A percentile compares a stretch with the other conserved stretches of the same genome.
Evolutionary conservation across 768 basidiomycete genomes (phyloP).

Genomic region (Boletus rufocinnamomeus): DNA sequence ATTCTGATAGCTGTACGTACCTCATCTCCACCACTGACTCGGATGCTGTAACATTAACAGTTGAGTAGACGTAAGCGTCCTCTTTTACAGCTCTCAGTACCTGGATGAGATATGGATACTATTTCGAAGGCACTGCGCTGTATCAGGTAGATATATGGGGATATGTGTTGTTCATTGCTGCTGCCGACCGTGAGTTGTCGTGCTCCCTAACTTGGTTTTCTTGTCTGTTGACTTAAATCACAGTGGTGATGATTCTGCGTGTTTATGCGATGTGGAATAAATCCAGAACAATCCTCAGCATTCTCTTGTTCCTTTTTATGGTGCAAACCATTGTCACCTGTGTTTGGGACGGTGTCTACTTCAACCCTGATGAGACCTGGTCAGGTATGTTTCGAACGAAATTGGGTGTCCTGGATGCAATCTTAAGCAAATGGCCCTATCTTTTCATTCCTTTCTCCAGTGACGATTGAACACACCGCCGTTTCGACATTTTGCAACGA

Average conservation of each 20-base stretch:
- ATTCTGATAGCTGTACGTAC: conserved; percentile 5
- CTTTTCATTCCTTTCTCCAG: no score
- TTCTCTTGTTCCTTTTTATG: conserved; percentile 4
- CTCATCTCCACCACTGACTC: not conserved
- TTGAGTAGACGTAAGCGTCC: conserved; percentile 10
- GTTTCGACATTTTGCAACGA: no score
- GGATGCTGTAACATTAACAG: not conserved
- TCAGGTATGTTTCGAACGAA: conserved; percentile 2
- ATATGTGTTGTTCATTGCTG: not conserved
- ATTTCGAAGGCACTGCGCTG: not conserved
- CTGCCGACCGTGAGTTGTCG: conserved; percentile 11
- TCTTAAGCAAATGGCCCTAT: not conserved
- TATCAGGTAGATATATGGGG: not conserved
- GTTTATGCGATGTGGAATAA: conserved; percentile 1
- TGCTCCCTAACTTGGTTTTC: not conserved
- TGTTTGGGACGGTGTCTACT: conserved; percentile 1
- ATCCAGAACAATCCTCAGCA: not conserved
- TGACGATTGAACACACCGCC: no score
- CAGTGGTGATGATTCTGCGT: conserved; percentile 25
- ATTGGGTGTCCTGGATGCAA: no score
- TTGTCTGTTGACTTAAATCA: not conserved
- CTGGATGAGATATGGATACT: not conserved
- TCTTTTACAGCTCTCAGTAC: not conserved
- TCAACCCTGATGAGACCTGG: not conserved
- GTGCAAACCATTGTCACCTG: not conserved